phyloP scores from a whole-genome alignment of 2,329 filamentous ascomycete genomes.

The Apiospora phragmitis region DNA sequence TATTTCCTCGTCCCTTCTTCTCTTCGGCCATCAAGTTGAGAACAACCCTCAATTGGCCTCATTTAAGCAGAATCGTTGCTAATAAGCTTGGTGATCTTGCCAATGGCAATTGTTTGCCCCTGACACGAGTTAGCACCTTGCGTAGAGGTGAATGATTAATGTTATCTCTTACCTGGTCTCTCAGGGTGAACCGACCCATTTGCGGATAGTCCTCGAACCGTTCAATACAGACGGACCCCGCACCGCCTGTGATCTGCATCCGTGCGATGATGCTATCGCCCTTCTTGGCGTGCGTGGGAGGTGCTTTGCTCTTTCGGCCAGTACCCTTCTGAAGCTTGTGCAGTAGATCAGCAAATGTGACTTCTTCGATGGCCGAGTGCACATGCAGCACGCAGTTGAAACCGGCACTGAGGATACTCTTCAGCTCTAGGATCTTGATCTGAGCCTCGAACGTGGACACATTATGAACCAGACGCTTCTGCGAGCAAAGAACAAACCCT shows the following conservation, averaged over 20 bases:
- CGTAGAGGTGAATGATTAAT: neutral
- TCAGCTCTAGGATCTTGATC: slow-evolving; percentile 91
- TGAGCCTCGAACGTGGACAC: slow-evolving; percentile 92
- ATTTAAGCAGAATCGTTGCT: slow-evolving; percentile 35
- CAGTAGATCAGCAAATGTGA: slow-evolving; percentile 83
- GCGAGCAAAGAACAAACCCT: slow-evolving; percentile 94
- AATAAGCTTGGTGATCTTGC: slow-evolving; percentile 93
- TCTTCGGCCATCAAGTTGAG: neutral
- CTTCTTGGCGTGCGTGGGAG: slow-evolving; percentile 86
- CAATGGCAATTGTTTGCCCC: slow-evolving; percentile 99
- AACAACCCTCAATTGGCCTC: neutral
- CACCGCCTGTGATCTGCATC: slow-evolving; percentile 82
- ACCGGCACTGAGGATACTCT: slow-evolving; percentile 88
- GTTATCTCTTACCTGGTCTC: slow-evolving; percentile 70
- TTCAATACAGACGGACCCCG: slow-evolving; percentile 88
- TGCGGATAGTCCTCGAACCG: slow-evolving; percentile 95
- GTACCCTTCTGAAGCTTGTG: slow-evolving; percentile 97
- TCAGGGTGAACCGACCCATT: slow-evolving; percentile 84
- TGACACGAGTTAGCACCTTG: slow-evolving; percentile 41
- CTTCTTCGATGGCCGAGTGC: slow-evolving; percentile 95
- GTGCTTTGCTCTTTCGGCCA: slow-evolving; percentile 85
- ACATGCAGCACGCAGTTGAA: slow-evolving; percentile 99
- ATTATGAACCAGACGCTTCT: slow-evolving; percentile 89
- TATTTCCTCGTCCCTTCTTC: neutral
- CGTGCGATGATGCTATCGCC: slow-evolving; percentile 87